These are phyloP conservation scores for Exserohilum rostratum DNA, from an alignment of 2,329 filamentous ascomycete genomes.

Conservation along the genomic window DNA sequence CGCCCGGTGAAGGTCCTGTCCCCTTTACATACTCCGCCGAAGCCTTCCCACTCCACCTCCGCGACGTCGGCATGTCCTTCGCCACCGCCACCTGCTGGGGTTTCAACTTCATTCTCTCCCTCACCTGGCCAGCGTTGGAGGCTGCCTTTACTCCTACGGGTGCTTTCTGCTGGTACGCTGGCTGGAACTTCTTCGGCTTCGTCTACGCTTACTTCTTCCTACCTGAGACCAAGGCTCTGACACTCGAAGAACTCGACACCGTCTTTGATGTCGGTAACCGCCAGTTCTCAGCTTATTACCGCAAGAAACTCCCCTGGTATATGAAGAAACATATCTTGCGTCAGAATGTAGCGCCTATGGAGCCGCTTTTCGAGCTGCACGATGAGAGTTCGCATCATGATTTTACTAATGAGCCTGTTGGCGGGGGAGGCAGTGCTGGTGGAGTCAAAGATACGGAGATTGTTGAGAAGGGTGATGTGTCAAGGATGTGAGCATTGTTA, in stretches of 20 bases:
- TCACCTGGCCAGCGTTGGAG: constrained; percentile 60
- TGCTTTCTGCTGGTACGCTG: constrained; percentile 63
- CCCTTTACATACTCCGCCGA: constrained; percentile 52
- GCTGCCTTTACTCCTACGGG: constrained; percentile 57
- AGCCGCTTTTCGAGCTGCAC: constrained; percentile 31
- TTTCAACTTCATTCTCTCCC: constrained; percentile 61
- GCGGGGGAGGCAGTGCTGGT: constrained; percentile 1
- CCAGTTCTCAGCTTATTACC: constrained; percentile 31
- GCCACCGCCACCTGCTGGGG: constrained; percentile 63
- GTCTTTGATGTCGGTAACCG: constrained; percentile 41
- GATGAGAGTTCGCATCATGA: constrained; percentile 14
- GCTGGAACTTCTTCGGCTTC: constrained; percentile 61
- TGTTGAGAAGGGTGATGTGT: constrained; percentile 12
- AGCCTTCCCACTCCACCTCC: constrained; percentile 53
- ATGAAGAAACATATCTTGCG: constrained; percentile 42
- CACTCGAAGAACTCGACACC: constrained; percentile 38
- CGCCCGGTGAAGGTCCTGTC: constrained; percentile 39
- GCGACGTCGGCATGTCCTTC: constrained; percentile 50
- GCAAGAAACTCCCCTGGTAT: constrained; percentile 46
- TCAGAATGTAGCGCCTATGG: constrained; percentile 35
- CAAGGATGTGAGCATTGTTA: neutral
- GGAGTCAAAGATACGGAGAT: neutral
- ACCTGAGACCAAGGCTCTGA: constrained; percentile 40
- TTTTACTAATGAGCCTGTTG: constrained; percentile 2
- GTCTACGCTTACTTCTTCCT: constrained; percentile 44